Conservation (phyloP, 1,284 basidiomycete species). For the Schizophyllum amplum region DNA sequence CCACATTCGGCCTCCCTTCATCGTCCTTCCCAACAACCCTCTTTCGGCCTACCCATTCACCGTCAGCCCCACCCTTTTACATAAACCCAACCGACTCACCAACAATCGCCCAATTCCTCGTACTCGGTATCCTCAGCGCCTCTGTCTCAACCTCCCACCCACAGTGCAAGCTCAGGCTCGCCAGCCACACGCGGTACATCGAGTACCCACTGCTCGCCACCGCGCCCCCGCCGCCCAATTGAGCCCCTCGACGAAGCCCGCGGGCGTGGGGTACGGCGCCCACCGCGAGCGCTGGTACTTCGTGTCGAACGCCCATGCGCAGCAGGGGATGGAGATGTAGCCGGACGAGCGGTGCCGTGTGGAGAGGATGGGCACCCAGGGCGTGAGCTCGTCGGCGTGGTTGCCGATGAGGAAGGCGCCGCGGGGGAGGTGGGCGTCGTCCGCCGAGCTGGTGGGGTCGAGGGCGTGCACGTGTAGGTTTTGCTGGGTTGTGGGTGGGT, state of each 20-base stretch:
- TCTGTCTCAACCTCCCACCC: slow-evolving; percentile 90
- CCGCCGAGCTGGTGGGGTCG: slow-evolving; percentile 46
- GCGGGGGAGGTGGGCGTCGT: slow-evolving; percentile 21
- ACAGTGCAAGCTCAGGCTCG: slow-evolving; percentile 54
- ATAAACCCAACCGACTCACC: slow-evolving; percentile 46
- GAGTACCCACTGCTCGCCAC: slow-evolving; percentile 66
- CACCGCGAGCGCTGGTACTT: slow-evolving; percentile 45
- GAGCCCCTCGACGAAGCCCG: slow-evolving; percentile 37
- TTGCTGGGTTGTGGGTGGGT: slow-evolving; percentile 51
- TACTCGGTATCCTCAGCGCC: slow-evolving; percentile 82
- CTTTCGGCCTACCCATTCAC: slow-evolving; percentile 21
- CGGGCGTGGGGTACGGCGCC: slow-evolving; percentile 24
- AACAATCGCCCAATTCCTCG: slow-evolving; percentile 86
- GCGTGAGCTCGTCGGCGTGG: slow-evolving; percentile 94
- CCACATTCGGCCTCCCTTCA: too few species aligned
- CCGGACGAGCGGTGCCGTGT: slow-evolving; percentile 56
- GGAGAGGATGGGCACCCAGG: slow-evolving; percentile 75
- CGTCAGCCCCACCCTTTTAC: slow-evolving; percentile 9
- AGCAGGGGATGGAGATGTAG: slow-evolving; percentile 90
- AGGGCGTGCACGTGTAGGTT: slow-evolving; percentile 58
- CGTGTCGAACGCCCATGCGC: slow-evolving; percentile 69
- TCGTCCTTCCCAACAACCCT: slow-evolving; percentile 18
- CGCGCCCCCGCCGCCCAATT: slow-evolving; percentile 51
- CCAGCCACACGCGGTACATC: slow-evolving; percentile 78
- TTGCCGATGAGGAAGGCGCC: slow-evolving; percentile 86